A percentile compares a stretch with the other conserved stretches of the same genome.
phyloP scores from a whole-genome alignment of 345 rosid genomes.

The Luvunga scandens region DNA sequence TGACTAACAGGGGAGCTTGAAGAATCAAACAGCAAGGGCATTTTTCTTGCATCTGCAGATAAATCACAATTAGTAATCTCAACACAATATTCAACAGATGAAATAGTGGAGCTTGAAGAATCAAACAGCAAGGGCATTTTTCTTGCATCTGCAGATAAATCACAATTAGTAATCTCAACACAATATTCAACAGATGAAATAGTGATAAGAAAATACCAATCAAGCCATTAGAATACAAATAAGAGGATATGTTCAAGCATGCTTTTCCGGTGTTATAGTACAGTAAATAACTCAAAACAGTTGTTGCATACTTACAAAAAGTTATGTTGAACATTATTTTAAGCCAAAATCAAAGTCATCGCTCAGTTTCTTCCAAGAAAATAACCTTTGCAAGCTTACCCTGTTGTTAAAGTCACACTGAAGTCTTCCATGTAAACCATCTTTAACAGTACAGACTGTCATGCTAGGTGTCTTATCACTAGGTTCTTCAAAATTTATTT shows the following conservation, averaged over 20 bases:
- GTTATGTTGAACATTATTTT: not conserved
- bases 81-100: not conserved
- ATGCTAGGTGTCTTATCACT: not conserved
- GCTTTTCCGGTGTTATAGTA: not conserved
- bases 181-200: constrained; percentile 4
- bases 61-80: not conserved
- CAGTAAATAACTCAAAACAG: not conserved
- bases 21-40: constrained; percentile 41
- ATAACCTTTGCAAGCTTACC: constrained; percentile 27
- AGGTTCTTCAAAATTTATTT: constrained; percentile 16
- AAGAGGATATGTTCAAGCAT: not conserved
- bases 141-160: constrained; percentile 35
- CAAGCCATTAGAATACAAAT: not conserved
- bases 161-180: not conserved
- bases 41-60: constrained; percentile 36
- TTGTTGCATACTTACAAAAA: not conserved
- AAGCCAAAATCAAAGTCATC: not conserved
- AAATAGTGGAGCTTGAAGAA: constrained; percentile 37
- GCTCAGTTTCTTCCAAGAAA: not conserved
- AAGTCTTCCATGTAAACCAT: constrained; percentile 2
- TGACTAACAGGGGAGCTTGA: constrained; percentile 30
- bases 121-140: constrained; percentile 38
- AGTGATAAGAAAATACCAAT: constrained; percentile 12
- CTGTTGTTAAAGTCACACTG: not conserved
- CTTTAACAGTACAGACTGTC: not conserved